Base-by-base conservation (phyloP, 2,329 filamentous ascomycete species). In the Colletotrichum euphorbiae region DNA sequence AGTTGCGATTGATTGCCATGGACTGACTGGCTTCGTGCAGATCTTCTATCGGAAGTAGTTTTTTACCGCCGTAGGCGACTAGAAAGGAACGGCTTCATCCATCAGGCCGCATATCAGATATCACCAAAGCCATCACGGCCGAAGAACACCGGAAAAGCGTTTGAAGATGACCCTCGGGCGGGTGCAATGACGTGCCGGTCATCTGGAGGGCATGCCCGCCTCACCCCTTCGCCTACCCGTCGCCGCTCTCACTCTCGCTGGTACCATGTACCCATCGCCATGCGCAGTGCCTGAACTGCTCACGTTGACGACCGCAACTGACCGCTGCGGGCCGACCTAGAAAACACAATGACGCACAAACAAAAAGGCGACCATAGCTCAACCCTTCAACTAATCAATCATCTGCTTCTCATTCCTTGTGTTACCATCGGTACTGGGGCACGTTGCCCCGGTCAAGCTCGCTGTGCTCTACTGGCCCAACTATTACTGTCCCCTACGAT, bases 31-130 rank as follows among this genome's bases (percentile, higher is more conserved):
- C 62, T 70, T 58, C 71, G 43, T 73, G 63, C 73, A 85, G 85
- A 84, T 88, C 72, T 88, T 86, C 73, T 88, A 88, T 77, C 79
- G 85, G 69, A 87, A 87, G 74, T 87, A 78, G 79, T 71, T 54
- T 45, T 31, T 31, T 46, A 21, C 48, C 15, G 54, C 12, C 51
- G 62, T 28, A 40, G 48, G 40, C 33, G 24, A n/a, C 12, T 6
- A 38, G 55, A 54, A 17, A 43, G n/a, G 11, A 31, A 9, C 33
- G 51, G 45, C 40, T 62, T 28, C 33, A n/a, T 5, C 48, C 48
- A 31, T 62, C 38, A 36, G 48, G 58, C 57, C 50, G 55, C 59
- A 55, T 58, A 57, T 28, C 43, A 55, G 40, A 68, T 68, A 40
- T 55, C 40, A 68, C 24, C 46, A 65, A 33, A 65, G 12, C 50